Evolutionary conservation across 331 rosid genomes (phyloP).

Genomic region (Rosa hybrid): DNA sequence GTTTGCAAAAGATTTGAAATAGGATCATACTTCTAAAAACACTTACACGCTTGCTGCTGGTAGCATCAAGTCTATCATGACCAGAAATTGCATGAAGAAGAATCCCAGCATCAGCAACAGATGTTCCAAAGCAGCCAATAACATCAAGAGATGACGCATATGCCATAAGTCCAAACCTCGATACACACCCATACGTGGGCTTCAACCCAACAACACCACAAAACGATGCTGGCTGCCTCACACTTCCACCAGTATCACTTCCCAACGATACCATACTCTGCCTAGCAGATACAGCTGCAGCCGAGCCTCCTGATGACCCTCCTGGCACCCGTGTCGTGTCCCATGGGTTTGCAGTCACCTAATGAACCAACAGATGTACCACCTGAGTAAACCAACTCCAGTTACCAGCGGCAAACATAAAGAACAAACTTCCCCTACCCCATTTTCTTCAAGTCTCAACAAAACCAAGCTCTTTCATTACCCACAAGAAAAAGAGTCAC

Average conservation of each 20-base stretch:
- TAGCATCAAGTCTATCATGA: constrained; percentile 88
- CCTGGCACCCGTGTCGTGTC: constrained; percentile 93
- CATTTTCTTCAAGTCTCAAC: neutral
- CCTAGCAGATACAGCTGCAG: constrained; percentile 98
- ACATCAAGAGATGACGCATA: constrained; percentile 98
- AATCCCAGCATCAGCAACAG: constrained; percentile 89
- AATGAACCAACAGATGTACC: constrained; percentile 80
- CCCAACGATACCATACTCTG: constrained; percentile 92
- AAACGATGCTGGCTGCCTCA: constrained; percentile 97
- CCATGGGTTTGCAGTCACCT: constrained; percentile 99
- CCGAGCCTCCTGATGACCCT: constrained; percentile 97
- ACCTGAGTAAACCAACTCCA: constrained; percentile 83
- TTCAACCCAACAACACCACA: constrained; percentile 98
- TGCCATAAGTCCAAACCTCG: constrained; percentile 94
- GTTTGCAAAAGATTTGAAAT: neutral
- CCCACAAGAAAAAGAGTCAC: neutral
- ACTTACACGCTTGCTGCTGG: constrained; percentile 79
- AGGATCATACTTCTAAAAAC: neutral
- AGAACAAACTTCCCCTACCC: neutral
- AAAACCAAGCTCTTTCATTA: neutral
- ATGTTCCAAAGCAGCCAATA: constrained; percentile 91
- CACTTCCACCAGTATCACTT: constrained; percentile 99
- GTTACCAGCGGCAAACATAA: constrained; percentile 45
- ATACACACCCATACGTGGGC: constrained; percentile 95
- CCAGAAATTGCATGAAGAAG: constrained; percentile 90